These are phyloP conservation scores for Lactarius hengduanensis DNA, from an alignment of 768 basidiomycete species.

Conservation along the genomic window DNA sequence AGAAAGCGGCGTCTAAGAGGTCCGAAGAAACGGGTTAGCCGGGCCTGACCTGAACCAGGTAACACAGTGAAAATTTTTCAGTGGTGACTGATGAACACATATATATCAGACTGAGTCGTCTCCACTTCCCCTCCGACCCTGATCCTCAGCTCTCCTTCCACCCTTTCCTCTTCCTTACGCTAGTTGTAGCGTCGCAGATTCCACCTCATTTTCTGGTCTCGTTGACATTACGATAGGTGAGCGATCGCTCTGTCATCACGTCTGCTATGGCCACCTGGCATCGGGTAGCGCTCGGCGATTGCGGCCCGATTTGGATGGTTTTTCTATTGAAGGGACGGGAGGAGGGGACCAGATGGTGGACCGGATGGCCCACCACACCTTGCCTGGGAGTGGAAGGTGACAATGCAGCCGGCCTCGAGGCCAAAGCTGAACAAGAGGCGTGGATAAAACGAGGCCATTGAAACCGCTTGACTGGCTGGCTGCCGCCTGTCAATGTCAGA, in stretches of 20 bases:
- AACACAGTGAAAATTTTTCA: not conserved
- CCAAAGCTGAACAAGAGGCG: slow-evolving; percentile 11
- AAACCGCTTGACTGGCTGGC: slow-evolving; percentile 16
- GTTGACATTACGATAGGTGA: slow-evolving; percentile 10
- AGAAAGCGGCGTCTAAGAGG: slow-evolving; percentile 2
- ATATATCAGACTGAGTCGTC: slow-evolving; percentile 4
- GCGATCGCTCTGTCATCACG: slow-evolving; percentile 16
- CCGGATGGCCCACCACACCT: not conserved
- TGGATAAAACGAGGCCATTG: slow-evolving; percentile 22
- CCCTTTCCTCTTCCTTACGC: not conserved
- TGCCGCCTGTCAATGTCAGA: slow-evolving; percentile 22
- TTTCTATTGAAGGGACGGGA: slow-evolving; percentile 12
- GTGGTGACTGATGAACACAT: slow-evolving; percentile 9
- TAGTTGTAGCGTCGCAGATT: not conserved
- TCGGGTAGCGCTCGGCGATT: slow-evolving; percentile 19
- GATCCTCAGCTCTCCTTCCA: slow-evolving; percentile 9
- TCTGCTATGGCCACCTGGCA: slow-evolving; percentile 21
- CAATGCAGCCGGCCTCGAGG: slow-evolving; percentile 18
- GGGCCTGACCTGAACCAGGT: not conserved
- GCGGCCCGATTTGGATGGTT: slow-evolving; percentile 24
- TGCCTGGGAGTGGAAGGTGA: not conserved
- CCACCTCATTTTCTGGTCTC: not conserved
- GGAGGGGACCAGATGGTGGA: not conserved
- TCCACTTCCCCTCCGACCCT: slow-evolving; percentile 22
- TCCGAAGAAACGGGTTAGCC: slow-evolving; percentile 6